Percentiles rank a stretch among this genome's conserved stretches.
phyloP scores from a whole-genome alignment of 371 early-diverging fungal genomes.

The Apophysomyces ossiformis region DNA sequence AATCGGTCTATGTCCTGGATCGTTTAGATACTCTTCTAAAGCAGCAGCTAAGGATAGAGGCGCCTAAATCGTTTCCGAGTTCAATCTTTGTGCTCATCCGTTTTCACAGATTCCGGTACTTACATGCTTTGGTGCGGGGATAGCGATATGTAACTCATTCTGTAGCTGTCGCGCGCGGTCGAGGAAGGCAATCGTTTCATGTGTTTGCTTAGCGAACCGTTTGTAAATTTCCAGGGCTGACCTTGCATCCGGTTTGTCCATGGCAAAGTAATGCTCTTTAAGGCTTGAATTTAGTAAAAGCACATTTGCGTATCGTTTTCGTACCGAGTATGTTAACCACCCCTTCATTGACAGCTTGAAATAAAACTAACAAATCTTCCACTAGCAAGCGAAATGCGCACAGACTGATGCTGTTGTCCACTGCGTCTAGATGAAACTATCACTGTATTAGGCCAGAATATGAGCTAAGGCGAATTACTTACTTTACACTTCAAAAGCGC shows the following conservation, averaged over 20 bases:
- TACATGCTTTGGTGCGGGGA: conserved; percentile 87
- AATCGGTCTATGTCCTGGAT: conserved; percentile 69
- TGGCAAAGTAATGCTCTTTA: conserved; percentile 82
- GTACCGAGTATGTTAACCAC: conserved; percentile 87
- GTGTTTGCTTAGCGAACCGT: conserved; percentile 81
- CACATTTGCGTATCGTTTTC: conserved; percentile 4
- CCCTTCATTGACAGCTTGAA: conserved; percentile 92
- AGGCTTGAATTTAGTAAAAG: neutral
- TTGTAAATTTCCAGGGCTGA: conserved; percentile 85
- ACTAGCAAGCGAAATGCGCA: conserved; percentile 83
- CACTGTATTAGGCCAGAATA: neutral
- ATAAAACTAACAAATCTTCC: conserved; percentile 83
- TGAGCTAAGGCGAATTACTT: conserved; percentile 12
- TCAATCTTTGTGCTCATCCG: neutral
- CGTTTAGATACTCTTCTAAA: conserved; percentile 84
- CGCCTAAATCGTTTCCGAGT: conserved; percentile 51
- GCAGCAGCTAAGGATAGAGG: conserved; percentile 84
- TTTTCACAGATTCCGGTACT: conserved; percentile 3
- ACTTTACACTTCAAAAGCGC: conserved; percentile 81
- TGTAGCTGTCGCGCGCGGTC: conserved; percentile 76
- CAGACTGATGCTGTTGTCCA: conserved; percentile 86
- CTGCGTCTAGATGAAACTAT: conserved; percentile 82
- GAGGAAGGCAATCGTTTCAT: conserved; percentile 79
- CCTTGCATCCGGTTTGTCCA: conserved; percentile 77
- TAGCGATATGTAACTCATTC: conserved; percentile 71